A percentile compares a stretch with the other conserved stretches of the same genome.
Evolutionary conservation across 148 eudicot species (phyloP).

Genomic region (Simmondsia chinensis): DNA sequence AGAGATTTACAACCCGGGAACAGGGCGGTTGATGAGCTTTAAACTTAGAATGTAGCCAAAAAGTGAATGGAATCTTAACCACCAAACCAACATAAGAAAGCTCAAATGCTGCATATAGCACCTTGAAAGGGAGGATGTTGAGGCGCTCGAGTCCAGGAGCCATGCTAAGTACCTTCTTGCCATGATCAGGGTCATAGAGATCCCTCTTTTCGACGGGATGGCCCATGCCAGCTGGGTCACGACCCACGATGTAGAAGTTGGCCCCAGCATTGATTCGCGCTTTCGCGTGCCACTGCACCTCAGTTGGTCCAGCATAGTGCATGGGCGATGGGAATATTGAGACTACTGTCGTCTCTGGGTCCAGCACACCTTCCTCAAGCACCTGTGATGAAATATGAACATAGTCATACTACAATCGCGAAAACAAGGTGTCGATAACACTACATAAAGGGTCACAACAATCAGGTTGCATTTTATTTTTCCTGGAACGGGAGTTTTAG

Average conservation of each 20-base stretch:
- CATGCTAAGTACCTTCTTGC: constrained; percentile 86
- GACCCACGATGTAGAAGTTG: constrained; percentile 87
- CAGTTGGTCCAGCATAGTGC: constrained; percentile 98
- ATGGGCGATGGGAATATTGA: constrained; percentile 95
- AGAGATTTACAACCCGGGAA: too few relatives aligned
- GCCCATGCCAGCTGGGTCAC: constrained; percentile 96
- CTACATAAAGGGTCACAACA: too few relatives aligned
- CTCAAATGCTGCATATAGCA: constrained; percentile 10
- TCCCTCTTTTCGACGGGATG: constrained; percentile 84
- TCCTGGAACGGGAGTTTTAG: too few relatives aligned
- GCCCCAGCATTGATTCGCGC: constrained; percentile 97
- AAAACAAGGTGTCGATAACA: too few relatives aligned
- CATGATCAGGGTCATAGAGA: constrained; percentile 84
- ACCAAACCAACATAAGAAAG: too few relatives aligned
- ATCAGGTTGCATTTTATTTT: too few relatives aligned
- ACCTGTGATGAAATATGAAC: constrained; percentile 42
- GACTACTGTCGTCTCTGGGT: constrained; percentile 90
- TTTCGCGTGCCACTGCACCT: constrained; percentile 98
- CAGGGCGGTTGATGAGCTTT: too few relatives aligned
- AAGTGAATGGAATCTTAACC: too few relatives aligned
- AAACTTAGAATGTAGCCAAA: too few relatives aligned
- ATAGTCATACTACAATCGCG: too few relatives aligned
- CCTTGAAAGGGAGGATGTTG: constrained; percentile 90
- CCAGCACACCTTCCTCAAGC: constrained; percentile 84
- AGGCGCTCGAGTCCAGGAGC: constrained; percentile 89